Percentiles rank a stretch among this genome's conserved stretches.
These are phyloP conservation scores for Raphidocelis subcapitata DNA, from an alignment of 139 green algal genomes.

Conservation along the genomic window DNA sequence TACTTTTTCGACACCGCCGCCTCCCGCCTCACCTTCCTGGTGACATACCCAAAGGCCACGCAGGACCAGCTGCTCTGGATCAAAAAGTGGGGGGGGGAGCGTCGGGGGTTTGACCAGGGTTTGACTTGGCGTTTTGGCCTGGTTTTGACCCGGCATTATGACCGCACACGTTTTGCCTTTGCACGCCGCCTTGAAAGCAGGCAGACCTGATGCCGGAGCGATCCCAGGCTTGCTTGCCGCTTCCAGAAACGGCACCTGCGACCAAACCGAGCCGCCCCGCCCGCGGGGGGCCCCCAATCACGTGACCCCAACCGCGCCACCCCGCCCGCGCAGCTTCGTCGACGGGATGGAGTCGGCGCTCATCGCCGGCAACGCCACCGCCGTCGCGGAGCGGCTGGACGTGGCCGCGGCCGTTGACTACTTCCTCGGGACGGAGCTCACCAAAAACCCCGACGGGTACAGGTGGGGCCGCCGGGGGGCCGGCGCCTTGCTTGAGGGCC, in stretches of 20 bases:
- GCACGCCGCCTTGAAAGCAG: too few relatives aligned
- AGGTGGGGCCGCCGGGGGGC: constrained; percentile 22
- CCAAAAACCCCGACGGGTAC: constrained; percentile 56
- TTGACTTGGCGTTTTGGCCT: too few relatives aligned
- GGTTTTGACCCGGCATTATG: too few relatives aligned
- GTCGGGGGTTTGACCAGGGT: too few relatives aligned
- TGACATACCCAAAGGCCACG: constrained; percentile 22
- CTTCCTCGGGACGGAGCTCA: constrained; percentile 52
- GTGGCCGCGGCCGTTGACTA: constrained; percentile 46
- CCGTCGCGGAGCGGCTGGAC: constrained; percentile 12
- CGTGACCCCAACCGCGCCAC: too few relatives aligned
- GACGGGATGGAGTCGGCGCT: constrained; percentile 31
- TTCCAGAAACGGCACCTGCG: too few relatives aligned
- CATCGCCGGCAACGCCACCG: not conserved
- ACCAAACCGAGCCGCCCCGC: too few relatives aligned
- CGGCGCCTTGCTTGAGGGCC: not conserved
- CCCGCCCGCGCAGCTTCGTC: constrained; percentile 8
- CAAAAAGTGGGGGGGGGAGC: constrained; percentile 19
- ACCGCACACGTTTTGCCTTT: too few relatives aligned
- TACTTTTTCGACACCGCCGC: constrained; percentile 10
- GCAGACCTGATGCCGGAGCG: too few relatives aligned
- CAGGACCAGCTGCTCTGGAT: constrained; percentile 2
- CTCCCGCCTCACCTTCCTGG: constrained; percentile 21
- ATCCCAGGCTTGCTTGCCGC: too few relatives aligned
- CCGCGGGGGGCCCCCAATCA: too few relatives aligned